Percentiles rank a stretch among this genome's conserved stretches.
phyloP scores from a whole-genome alignment of 108 stramenopile species.

The Skeletonema menzelii region DNA sequence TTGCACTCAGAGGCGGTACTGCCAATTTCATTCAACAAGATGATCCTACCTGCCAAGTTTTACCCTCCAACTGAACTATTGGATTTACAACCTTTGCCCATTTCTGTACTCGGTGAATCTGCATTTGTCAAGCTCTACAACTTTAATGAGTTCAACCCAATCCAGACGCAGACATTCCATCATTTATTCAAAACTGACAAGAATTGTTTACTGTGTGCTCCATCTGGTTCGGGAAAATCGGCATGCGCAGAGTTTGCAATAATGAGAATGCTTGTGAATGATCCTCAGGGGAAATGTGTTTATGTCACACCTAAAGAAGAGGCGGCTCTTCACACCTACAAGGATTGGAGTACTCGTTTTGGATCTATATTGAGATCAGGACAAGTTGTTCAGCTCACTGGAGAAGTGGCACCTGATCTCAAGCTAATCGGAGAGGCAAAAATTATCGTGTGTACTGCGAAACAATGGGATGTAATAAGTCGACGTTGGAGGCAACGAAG shows the following conservation, averaged over 20 bases:
- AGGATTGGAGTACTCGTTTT: slow-evolving; percentile 79
- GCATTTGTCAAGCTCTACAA: slow-evolving; percentile 72
- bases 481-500: slow-evolving; percentile 96
- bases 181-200: slow-evolving; percentile 92
- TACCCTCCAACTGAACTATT: slow-evolving; percentile 95
- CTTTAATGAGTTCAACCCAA: slow-evolving; percentile 92
- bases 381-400: slow-evolving; percentile 81
- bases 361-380: slow-evolving; percentile 69
- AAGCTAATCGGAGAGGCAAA: slow-evolving; percentile 69
- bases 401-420: slow-evolving; percentile 91
- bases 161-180: slow-evolving; percentile 98
- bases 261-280: slow-evolving; percentile 84
- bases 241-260: slow-evolving; percentile 94
- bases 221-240: slow-evolving; percentile 92
- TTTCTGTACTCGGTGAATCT: slow-evolving; percentile 77
- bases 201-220: slow-evolving; percentile 94
- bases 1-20: slow-evolving; percentile 90
- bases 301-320: slow-evolving; percentile 94
- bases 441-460: slow-evolving; percentile 85
- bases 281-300: slow-evolving; percentile 84
- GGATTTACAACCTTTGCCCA: slow-evolving; percentile 94
- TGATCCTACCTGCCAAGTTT: slow-evolving; percentile 96
- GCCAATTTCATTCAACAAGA: slow-evolving; percentile 94
- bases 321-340: slow-evolving; percentile 65
- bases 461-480: slow-evolving; percentile 92